A percentile compares a stretch with the other conserved stretches of the same genome.
Conservation (phyloP, 2,329 filamentous ascomycete species). For the Ascochyta pisi region DNA sequence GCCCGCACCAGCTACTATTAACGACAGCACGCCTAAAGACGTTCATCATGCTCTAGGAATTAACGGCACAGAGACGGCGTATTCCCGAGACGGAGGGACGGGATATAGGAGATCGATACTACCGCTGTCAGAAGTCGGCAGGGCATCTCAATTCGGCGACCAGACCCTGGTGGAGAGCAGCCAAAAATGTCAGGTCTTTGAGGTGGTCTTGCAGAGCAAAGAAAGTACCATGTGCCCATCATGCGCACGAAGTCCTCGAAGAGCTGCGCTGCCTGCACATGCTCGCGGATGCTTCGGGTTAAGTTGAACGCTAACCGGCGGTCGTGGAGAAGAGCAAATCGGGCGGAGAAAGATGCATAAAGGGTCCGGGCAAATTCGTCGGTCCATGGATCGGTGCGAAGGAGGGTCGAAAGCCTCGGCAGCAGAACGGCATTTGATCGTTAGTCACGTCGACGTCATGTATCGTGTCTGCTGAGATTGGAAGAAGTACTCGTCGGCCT, state of each 20-base stretch:
- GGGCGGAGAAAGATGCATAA: slow-evolving; percentile 2
- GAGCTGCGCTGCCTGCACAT: slow-evolving; percentile 32
- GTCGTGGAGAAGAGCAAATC: slow-evolving; percentile 2
- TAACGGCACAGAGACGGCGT: slow-evolving; percentile 15
- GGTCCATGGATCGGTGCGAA: background rate
- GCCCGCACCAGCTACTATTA: slow-evolving; percentile 1
- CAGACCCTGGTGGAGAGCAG: slow-evolving; percentile 8
- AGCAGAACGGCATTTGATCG: slow-evolving; percentile 4
- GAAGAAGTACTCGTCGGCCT: background rate
- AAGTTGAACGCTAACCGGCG: slow-evolving; percentile 20
- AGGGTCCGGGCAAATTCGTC: background rate
- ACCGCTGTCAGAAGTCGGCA: slow-evolving; percentile 31
- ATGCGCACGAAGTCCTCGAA: slow-evolving; percentile 28
- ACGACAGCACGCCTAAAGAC: slow-evolving; percentile 3
- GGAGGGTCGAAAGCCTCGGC: background rate
- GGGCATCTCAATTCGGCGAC: slow-evolving; percentile 26
- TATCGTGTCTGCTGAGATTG: slow-evolving; percentile 8
- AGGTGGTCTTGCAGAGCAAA: slow-evolving; percentile 33
- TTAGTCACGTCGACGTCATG: slow-evolving; percentile 13
- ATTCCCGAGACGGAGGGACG: slow-evolving; percentile 21
- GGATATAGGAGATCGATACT: slow-evolving; percentile 18
- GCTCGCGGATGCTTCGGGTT: slow-evolving; percentile 35
- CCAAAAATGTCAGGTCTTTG: slow-evolving; percentile 32
- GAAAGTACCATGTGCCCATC: slow-evolving; percentile 33
- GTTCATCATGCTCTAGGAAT: background rate